A percentile compares a stretch with the other conserved stretches of the same genome.
Conservation (phyloP, 2,329 filamentous ascomycete species). For the Diaporthe vexans region DNA sequence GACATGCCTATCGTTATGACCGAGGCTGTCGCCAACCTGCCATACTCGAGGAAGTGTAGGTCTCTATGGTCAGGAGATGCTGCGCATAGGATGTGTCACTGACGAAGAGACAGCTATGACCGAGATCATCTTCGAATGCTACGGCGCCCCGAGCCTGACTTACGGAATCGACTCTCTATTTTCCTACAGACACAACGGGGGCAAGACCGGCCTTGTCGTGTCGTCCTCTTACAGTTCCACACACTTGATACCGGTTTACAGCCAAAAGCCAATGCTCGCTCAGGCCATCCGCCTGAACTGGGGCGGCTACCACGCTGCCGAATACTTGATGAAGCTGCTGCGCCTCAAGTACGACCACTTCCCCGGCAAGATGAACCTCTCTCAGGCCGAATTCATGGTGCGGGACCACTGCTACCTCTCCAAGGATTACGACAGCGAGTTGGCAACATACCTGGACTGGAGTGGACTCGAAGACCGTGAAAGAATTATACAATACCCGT, state of each 20-base stretch:
- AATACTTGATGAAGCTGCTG: slow-evolving; percentile 92
- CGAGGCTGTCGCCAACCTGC: slow-evolving; percentile 91
- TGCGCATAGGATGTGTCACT: slow-evolving; percentile 42
- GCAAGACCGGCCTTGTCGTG: slow-evolving; percentile 87
- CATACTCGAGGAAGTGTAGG: slow-evolving; percentile 89
- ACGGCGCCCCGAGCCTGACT: slow-evolving; percentile 88
- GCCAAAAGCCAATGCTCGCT: slow-evolving; percentile 85
- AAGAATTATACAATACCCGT: slow-evolving; percentile 91
- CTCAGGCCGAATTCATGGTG: slow-evolving; percentile 90
- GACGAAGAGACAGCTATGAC: slow-evolving; percentile 81
- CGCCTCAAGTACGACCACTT: slow-evolving; percentile 93
- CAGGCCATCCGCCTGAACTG: slow-evolving; percentile 94
- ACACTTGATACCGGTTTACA: slow-evolving; percentile 92
- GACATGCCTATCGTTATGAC: slow-evolving; percentile 95
- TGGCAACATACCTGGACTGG: slow-evolving; percentile 87
- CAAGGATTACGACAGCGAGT: slow-evolving; percentile 83
- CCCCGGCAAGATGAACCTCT: slow-evolving; percentile 85
- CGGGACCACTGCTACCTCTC: slow-evolving; percentile 92
- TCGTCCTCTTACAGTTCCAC: slow-evolving; percentile 95
- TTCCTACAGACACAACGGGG: slow-evolving; percentile 93
- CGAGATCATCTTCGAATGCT: slow-evolving; percentile 97
- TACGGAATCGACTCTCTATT: slow-evolving; percentile 98
- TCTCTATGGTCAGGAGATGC: slow-evolving; percentile 41
- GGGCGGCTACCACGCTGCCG: slow-evolving; percentile 90
- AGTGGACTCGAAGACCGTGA: slow-evolving; percentile 91